Conservation (phyloP, 2,329 filamentous ascomycete species). For the Truncatella angustata region DNA sequence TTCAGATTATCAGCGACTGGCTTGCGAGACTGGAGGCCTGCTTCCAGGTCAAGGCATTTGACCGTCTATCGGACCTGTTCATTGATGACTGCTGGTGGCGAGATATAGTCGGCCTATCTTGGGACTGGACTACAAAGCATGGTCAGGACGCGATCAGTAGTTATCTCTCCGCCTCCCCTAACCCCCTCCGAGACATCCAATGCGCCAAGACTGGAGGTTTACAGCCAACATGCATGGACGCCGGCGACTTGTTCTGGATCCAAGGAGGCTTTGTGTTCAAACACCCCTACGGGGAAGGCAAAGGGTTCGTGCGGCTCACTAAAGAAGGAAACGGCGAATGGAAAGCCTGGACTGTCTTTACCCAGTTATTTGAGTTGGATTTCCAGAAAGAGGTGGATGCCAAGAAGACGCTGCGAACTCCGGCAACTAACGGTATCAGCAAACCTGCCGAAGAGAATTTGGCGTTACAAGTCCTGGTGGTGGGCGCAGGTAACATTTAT, state of each 20-base stretch:
- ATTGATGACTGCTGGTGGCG: conserved; percentile 26
- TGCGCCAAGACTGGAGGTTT: conserved; percentile 11
- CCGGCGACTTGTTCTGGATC: conserved; percentile 15
- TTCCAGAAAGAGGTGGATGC: conserved; percentile 12
- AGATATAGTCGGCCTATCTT: conserved; percentile 24
- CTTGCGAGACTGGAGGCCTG: neutral
- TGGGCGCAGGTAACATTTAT: conserved; percentile 33
- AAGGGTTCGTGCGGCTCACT: conserved; percentile 18
- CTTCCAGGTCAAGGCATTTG: neutral
- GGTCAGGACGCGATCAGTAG: conserved; percentile 14
- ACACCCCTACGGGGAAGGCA: conserved; percentile 17
- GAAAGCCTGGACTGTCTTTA: conserved; percentile 24
- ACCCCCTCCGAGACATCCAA: conserved; percentile 8
- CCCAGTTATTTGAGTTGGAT: conserved; percentile 23
- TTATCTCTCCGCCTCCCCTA: conserved; percentile 11
- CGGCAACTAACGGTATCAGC: neutral
- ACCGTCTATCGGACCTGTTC: conserved; percentile 18
- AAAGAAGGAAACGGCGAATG: conserved; percentile 14
- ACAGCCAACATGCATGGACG: conserved; percentile 14
- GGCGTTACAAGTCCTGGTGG: conserved; percentile 37
- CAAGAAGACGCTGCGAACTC: neutral
- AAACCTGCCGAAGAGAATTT: conserved; percentile 28
- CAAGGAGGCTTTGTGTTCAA: conserved; percentile 18
- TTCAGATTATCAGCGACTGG: neutral
- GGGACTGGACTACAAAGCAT: conserved; percentile 27